Base-by-base conservation (phyloP, 1,284 basidiomycete genomes). In the Leccinum variabile region DNA sequence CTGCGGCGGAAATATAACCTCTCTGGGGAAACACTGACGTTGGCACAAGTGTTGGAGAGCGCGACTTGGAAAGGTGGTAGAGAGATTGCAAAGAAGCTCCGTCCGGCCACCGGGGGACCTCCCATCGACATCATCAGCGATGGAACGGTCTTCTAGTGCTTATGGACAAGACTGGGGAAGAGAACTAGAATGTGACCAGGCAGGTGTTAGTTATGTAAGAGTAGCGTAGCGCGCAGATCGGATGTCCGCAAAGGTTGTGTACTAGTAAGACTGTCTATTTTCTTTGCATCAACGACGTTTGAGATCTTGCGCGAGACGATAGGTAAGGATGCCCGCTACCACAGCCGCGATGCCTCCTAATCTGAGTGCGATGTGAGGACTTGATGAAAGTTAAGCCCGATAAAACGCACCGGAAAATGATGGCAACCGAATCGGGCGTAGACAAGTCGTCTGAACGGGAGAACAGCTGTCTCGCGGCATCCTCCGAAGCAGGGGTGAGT, bases 21-120 rank as follows among this genome's bases (percentile, higher is more conserved):
- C 35, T 78, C 76, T 3, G 72, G 71, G 4, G 79, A 78, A 2
- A 78, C 87, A 60, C 80, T 89, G 33, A 84, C 85, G 0, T 84
- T 97, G 11, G 89, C 93, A 0, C 97, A 98, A 76, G 89, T 98
- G 0, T 80, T 98, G 33, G 96, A 98, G 77, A 89, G 89, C 57
- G 95, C 94, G 2, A 98, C 95, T 0, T 98, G 96, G 97, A 97
- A 96, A 73, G 95, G 94, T 3, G 96, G 92, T 0, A 82, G 95
- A 6, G 93, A 97, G 77, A 93, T 98, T 54, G 96, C 96, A 0
- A 91, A 88, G 73, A 76, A 82, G 71, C 89, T 87, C 73, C 80
- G 95, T 16, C 89, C 89, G 0, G 78, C 81, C 54, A 89, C 86
- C 0, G 87, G 89, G 3, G 94, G 93, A 0, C 95, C 94, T 1